Percentiles rank a stretch among this genome's conserved stretches.
Evolutionary conservation across 352 stramenopile species (phyloP).

Genomic region (Phytophthora cactorum): DNA sequence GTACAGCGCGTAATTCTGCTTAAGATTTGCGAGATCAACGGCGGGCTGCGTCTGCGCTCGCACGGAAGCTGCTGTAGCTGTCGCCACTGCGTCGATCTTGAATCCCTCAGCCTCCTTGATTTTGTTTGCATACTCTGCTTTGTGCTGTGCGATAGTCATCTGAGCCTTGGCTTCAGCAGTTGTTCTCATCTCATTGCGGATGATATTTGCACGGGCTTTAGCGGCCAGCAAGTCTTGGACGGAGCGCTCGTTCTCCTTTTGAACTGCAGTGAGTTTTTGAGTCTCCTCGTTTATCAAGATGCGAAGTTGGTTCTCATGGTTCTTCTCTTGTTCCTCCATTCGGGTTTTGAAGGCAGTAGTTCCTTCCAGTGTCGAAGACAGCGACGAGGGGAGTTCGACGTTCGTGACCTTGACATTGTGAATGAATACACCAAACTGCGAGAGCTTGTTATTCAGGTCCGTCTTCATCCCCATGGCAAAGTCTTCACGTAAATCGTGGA

Average conservation of each 20-base stretch:
- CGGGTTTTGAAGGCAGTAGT: conserved; percentile 88
- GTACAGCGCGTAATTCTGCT: conserved; percentile 72
- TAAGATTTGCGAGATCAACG: conserved; percentile 60
- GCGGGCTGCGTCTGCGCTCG: conserved; percentile 8
- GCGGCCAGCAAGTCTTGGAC: conserved; percentile 77
- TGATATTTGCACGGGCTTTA: conserved; percentile 72
- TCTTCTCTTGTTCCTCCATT: conserved; percentile 92
- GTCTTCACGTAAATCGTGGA: conserved; percentile 82
- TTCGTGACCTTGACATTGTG: conserved; percentile 91
- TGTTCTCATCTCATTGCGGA: conserved; percentile 79
- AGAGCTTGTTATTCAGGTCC: conserved; percentile 79
- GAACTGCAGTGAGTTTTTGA: conserved; percentile 76
- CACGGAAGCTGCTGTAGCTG: conserved; percentile 38
- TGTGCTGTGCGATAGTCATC: conserved; percentile 71
- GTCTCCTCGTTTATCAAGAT: conserved; percentile 89
- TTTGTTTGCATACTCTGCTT: conserved; percentile 62
- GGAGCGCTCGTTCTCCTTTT: conserved; percentile 81
- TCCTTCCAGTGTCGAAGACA: conserved; percentile 80
- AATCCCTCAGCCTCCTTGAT: conserved; percentile 71
- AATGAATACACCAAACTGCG: conserved; percentile 80
- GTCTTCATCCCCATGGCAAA: conserved; percentile 88
- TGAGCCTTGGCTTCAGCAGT: conserved; percentile 77
- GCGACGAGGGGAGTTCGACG: conserved; percentile 64
- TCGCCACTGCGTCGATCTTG: conserved; percentile 70
- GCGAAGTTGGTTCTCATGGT: conserved; percentile 88